Percentiles rank a stretch among this genome's conserved stretches.
These are phyloP conservation scores for Aspergillus haitiensis DNA, from an alignment of 495 filamentous ascomycete species.

Conservation along the genomic window DNA sequence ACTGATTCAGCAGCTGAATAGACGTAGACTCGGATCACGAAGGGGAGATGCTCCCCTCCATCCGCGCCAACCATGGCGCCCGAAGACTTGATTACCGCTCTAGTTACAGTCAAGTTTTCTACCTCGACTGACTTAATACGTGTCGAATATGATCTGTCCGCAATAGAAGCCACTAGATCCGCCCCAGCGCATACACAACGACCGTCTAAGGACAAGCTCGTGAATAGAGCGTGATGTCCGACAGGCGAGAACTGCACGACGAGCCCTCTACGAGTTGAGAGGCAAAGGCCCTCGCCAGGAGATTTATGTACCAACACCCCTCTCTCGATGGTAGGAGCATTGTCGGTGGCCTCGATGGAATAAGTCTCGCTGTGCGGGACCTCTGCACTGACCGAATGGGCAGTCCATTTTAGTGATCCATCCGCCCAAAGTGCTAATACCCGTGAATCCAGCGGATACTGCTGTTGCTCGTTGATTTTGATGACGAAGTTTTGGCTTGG, in stretches of 20 bases:
- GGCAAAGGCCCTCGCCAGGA: background rate
- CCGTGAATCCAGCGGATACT: constrained; percentile 25
- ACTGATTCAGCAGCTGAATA: constrained; percentile 44
- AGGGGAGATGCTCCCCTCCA: constrained; percentile 26
- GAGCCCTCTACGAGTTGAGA: background rate
- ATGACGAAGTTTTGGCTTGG: constrained; percentile 24
- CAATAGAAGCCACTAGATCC: background rate
- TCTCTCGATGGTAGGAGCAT: constrained; percentile 17
- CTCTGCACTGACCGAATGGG: too few relatives aligned
- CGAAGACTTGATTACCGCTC: too few relatives aligned
- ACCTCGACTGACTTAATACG: background rate
- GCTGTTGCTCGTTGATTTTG: constrained; percentile 1
- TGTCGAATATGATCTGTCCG: background rate
- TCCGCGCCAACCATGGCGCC: too few relatives aligned
- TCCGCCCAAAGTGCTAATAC: constrained; percentile 15
- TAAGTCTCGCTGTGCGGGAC: constrained; percentile 9
- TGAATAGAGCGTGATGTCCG: background rate
- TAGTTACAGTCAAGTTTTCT: background rate
- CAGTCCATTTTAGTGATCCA: too few relatives aligned
- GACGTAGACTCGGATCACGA: constrained; percentile 45
- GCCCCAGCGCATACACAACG: background rate
- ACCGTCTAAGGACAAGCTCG: background rate
- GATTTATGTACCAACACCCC: background rate
- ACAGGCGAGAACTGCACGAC: background rate
- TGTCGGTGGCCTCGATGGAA: constrained; percentile 26